Evolutionary conservation across 163 green algal genomes (phyloP).

Genomic region (Coccomyxa subellipsoidea): DNA sequence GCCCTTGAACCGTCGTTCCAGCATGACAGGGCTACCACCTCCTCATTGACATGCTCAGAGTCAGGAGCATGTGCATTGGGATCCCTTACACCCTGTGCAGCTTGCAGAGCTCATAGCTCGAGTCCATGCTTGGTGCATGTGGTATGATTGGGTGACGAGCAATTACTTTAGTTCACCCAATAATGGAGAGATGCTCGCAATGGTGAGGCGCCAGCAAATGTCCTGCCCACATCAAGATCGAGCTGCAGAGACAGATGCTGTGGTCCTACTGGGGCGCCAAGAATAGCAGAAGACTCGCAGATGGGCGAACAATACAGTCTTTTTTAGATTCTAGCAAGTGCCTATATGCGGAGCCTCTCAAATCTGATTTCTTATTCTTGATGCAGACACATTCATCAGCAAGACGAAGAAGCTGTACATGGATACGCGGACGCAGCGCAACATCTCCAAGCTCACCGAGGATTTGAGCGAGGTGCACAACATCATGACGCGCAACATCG

Average conservation of each 20-base stretch:
- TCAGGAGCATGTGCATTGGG: neutral
- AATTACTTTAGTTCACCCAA: neutral
- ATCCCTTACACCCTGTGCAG: neutral
- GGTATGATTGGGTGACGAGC: neutral
- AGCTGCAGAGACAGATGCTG: no score
- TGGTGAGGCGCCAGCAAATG: no score
- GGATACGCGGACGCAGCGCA: constrained; percentile 95
- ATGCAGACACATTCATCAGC: constrained; percentile 98
- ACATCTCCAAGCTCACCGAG: constrained; percentile 89
- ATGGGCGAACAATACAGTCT: no score
- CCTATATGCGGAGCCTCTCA: no score
- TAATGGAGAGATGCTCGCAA: neutral
- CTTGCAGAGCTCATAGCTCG: neutral
- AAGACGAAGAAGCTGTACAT: constrained; percentile 98
- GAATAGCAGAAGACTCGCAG: no score
- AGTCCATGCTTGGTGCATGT: neutral
- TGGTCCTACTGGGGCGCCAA: no score
- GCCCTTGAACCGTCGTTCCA: neutral
- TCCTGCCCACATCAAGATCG: no score
- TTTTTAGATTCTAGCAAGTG: no score
- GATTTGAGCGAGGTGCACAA: constrained; percentile 94
- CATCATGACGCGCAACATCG: constrained; percentile 99
- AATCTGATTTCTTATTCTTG: neutral
- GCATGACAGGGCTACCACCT: neutral
- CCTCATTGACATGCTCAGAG: neutral